Evolutionary conservation across 2,329 filamentous ascomycete species (phyloP).

Genomic region (Chaetomium strumarium): DNA sequence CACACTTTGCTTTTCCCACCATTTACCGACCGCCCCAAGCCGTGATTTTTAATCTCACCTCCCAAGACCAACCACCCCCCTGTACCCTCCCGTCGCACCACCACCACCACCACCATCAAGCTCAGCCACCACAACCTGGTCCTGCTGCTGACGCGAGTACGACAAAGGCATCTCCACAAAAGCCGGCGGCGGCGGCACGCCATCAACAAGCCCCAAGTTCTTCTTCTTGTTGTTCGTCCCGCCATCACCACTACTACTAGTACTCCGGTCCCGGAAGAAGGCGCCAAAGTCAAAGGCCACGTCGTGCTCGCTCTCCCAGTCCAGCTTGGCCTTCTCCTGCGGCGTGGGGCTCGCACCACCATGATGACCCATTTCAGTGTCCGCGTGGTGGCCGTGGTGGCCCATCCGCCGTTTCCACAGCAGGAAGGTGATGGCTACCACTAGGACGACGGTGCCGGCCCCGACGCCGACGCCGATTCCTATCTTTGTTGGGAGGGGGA

Average conservation of each 20-base stretch:
- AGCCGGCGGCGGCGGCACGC: background rate
- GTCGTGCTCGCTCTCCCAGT: slow-evolving; percentile 22
- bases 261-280: slow-evolving; percentile 1
- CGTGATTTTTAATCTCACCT: slow-evolving; percentile 2
- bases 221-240: background rate
- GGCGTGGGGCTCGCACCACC: slow-evolving; percentile 1
- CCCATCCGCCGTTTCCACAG: slow-evolving; percentile 22
- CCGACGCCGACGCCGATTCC: slow-evolving; percentile 19
- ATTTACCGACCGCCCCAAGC: too few relatives aligned
- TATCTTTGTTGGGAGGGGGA: slow-evolving; percentile 17
- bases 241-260: background rate
- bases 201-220: background rate
- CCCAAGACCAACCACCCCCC: slow-evolving; percentile 5
- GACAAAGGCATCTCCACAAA: background rate
- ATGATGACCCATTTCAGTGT: too few relatives aligned
- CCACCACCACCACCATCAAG: slow-evolving; percentile 1
- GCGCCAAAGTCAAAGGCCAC: slow-evolving; percentile 22
- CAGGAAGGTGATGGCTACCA: slow-evolving; percentile 2
- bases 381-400: background rate
- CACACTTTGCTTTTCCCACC: too few relatives aligned
- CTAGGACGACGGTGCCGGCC: slow-evolving; percentile 9
- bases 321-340: slow-evolving; percentile 20
- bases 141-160: background rate
- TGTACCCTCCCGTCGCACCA: too few relatives aligned
- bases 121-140: background rate